Conservation (phyloP, 2,329 filamentous ascomycete species). For the Lasiodiplodia citricola region DNA sequence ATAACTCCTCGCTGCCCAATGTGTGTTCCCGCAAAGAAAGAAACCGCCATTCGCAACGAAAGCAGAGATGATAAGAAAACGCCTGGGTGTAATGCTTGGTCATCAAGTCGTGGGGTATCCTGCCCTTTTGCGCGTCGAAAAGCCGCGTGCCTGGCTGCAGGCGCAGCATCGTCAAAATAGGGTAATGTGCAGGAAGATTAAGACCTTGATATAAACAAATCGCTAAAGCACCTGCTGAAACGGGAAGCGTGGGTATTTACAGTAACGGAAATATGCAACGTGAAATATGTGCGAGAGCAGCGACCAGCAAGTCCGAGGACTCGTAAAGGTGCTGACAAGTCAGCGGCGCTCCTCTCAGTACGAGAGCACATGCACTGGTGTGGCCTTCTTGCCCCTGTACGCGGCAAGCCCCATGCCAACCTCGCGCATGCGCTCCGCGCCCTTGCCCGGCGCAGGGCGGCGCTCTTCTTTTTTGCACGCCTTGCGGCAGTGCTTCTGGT, state of each 20-base stretch:
- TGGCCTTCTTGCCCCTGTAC: constrained; percentile 65
- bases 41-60: constrained; percentile 23
- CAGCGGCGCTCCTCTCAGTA: constrained; percentile 49
- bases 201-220: constrained; percentile 18
- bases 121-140: constrained; percentile 11
- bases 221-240: constrained; percentile 23
- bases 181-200: constrained; percentile 20
- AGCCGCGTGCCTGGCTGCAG: neutral
- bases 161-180: constrained; percentile 13
- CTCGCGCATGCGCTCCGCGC: constrained; percentile 91
- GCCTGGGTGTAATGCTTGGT: constrained; percentile 20
- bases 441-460: constrained; percentile 79
- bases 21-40: constrained; percentile 19
- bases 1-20: constrained; percentile 25
- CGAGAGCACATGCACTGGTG: constrained; percentile 52
- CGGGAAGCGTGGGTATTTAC: constrained; percentile 27
- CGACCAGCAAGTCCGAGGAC: constrained; percentile 44
- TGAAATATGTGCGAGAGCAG: constrained; percentile 36
- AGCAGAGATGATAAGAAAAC: constrained; percentile 18
- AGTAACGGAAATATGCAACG: constrained; percentile 24
- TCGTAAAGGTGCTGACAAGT: constrained; percentile 40
- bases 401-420: constrained; percentile 88
- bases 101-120: constrained; percentile 19
- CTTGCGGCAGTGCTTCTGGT: constrained; percentile 86
- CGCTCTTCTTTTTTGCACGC: constrained; percentile 69